Evolutionary conservation across 176 grass and related monocot species (phyloP).

Genomic region (Eleusine coracana): DNA sequence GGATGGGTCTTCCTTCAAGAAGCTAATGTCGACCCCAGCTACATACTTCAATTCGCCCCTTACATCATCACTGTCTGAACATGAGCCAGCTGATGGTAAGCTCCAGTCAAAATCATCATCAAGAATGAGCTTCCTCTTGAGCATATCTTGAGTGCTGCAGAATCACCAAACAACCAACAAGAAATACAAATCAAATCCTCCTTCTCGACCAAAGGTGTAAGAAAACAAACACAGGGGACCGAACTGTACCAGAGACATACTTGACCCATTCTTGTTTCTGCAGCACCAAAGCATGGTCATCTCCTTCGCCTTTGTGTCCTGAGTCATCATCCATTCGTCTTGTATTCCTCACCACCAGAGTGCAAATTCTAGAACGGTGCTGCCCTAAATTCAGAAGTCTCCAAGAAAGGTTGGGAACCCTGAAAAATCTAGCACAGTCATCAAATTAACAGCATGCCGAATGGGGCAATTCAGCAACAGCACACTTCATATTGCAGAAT

Average conservation of each 20-base stretch:
- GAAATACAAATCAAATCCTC: not conserved
- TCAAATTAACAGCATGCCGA: not conserved
- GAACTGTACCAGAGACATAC: constrained; percentile 17
- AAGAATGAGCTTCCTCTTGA: constrained; percentile 59
- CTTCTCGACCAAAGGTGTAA: not conserved
- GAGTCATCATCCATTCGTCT: constrained; percentile 33
- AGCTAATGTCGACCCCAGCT: constrained; percentile 87
- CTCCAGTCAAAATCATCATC: constrained; percentile 67
- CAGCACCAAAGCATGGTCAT: constrained; percentile 19
- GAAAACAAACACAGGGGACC: not conserved
- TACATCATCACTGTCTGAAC: constrained; percentile 23
- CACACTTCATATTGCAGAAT: not conserved
- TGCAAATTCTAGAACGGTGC: not conserved
- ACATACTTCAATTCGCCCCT: constrained; percentile 59
- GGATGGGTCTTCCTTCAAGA: constrained; percentile 72
- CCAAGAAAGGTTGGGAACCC: not conserved
- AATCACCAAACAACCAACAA: not conserved
- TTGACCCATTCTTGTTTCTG: constrained; percentile 59
- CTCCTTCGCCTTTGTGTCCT: constrained; percentile 16
- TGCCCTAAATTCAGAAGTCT: not conserved
- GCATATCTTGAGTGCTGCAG: constrained; percentile 68
- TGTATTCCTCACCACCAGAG: not conserved
- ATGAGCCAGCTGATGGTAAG: constrained; percentile 41
- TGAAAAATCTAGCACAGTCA: not conserved
- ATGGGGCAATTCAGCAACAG: not conserved